These are phyloP conservation scores for Wickerhamiella sorbophila DNA, from an alignment of 805 yeast genomes.

Conservation along the genomic window DNA sequence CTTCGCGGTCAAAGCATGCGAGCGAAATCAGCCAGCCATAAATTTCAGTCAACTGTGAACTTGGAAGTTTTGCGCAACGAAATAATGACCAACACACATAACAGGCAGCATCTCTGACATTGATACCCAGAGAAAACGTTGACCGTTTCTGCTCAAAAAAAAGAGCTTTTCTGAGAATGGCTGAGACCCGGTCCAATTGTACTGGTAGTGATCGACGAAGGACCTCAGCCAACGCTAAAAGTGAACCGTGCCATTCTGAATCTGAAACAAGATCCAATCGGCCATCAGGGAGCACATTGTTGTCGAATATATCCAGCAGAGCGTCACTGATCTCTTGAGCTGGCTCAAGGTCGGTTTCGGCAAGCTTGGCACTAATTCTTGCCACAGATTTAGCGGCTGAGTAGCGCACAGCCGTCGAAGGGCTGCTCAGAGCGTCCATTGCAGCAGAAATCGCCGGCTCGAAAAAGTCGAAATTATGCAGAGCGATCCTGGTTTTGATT, in stretches of 20 bases:
- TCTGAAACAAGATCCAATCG: constrained; percentile 26
- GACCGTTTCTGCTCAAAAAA: constrained; percentile 44
- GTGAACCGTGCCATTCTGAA: constrained; percentile 40
- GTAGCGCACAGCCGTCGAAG: constrained; percentile 11
- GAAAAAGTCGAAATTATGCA: neutral
- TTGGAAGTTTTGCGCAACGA: constrained; percentile 26
- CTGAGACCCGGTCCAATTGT: constrained; percentile 5
- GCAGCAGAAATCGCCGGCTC: constrained; percentile 2
- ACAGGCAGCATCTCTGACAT: constrained; percentile 72
- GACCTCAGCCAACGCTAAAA: constrained; percentile 44
- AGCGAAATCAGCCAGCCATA: constrained; percentile 33
- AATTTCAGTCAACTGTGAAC: constrained; percentile 15
- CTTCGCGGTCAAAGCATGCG: constrained; percentile 57
- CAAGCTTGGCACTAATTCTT: constrained; percentile 28
- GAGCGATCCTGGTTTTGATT: neutral
- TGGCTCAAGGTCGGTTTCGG: constrained; percentile 19
- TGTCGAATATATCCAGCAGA: constrained; percentile 17
- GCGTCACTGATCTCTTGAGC: constrained; percentile 23
- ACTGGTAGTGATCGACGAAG: constrained; percentile 17
- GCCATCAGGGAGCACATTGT: constrained; percentile 12
- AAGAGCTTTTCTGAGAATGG: constrained; percentile 33
- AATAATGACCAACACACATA: constrained; percentile 71
- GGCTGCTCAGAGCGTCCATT: constrained; percentile 2
- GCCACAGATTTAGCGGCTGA: constrained; percentile 54
- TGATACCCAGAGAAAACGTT: constrained; percentile 43